Percentiles rank a stretch among this genome's conserved stretches.
Evolutionary conservation across 306 rosid species (phyloP).

Genomic region (Quercus rubra): DNA sequence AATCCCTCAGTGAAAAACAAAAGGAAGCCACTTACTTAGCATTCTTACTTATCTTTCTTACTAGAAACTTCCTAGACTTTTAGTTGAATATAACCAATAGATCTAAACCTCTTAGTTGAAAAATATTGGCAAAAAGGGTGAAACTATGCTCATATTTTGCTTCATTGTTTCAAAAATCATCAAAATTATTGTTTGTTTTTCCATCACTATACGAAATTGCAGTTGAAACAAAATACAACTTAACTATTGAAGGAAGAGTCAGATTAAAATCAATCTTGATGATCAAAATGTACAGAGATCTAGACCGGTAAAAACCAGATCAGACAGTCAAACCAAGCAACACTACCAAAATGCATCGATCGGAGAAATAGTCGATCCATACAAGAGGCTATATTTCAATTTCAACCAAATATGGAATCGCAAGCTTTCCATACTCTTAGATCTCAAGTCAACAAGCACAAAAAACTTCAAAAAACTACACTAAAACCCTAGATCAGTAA

Average conservation of each 20-base stretch:
- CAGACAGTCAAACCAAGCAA: slow-evolving; percentile 22
- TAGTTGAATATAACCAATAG: neutral
- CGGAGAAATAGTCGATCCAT: neutral
- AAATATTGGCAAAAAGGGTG: neutral
- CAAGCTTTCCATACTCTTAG: slow-evolving; percentile 4
- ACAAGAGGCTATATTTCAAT: neutral
- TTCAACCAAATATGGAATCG: neutral
- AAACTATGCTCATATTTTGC: neutral
- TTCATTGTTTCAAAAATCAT: neutral
- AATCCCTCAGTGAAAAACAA: too few relatives aligned
- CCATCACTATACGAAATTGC: neutral
- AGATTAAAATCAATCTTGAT: neutral
- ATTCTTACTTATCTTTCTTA: neutral
- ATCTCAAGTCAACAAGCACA: slow-evolving; percentile 22
- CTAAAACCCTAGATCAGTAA: slow-evolving; percentile 36
- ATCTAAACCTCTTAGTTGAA: neutral
- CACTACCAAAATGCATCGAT: neutral
- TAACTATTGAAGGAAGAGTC: neutral
- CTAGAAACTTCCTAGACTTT: neutral
- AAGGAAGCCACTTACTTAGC: neutral
- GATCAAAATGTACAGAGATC: slow-evolving; percentile 17
- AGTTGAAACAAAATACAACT: neutral
- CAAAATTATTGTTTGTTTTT: neutral
- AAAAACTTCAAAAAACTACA: neutral
- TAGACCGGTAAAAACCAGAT: slow-evolving; percentile 19